These are phyloP conservation scores for Physaria fendleri DNA, from an alignment of 345 rosid species.

Conservation along the genomic window DNA sequence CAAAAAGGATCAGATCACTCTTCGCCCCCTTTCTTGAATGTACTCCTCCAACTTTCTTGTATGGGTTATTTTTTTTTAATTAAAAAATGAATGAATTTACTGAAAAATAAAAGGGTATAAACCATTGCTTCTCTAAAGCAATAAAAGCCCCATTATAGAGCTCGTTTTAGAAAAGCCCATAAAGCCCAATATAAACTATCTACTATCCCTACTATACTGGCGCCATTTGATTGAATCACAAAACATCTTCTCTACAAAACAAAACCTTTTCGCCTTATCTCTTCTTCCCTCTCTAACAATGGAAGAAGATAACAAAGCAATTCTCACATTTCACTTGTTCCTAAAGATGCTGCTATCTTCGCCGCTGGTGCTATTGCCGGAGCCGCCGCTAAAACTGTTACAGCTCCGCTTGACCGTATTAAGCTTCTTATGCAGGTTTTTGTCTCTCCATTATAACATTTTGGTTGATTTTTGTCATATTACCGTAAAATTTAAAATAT, in stretches of 20 bases:
- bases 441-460: neutral
- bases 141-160: neutral
- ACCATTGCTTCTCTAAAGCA: neutral
- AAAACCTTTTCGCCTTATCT: conserved; percentile 30
- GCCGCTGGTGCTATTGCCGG: conserved; percentile 92
- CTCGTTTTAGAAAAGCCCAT: neutral
- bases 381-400: conserved; percentile 87
- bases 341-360: conserved; percentile 70
- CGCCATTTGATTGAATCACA: neutral
- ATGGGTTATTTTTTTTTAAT: no score
- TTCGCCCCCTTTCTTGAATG: no score
- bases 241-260: conserved; percentile 13
- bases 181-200: neutral
- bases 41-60: no score
- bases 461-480: neutral
- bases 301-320: conserved; percentile 43
- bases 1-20: no score
- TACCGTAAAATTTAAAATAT: neutral
- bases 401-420: conserved; percentile 94
- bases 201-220: conserved; percentile 4
- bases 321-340: conserved; percentile 33
- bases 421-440: conserved; percentile 95
- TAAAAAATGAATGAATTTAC: no score
- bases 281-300: conserved; percentile 29
- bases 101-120: neutral